A percentile compares a stretch with the other conserved stretches of the same genome.
phyloP scores from a whole-genome alignment of 805 yeast genomes.

The Candida sakaeoensis region DNA sequence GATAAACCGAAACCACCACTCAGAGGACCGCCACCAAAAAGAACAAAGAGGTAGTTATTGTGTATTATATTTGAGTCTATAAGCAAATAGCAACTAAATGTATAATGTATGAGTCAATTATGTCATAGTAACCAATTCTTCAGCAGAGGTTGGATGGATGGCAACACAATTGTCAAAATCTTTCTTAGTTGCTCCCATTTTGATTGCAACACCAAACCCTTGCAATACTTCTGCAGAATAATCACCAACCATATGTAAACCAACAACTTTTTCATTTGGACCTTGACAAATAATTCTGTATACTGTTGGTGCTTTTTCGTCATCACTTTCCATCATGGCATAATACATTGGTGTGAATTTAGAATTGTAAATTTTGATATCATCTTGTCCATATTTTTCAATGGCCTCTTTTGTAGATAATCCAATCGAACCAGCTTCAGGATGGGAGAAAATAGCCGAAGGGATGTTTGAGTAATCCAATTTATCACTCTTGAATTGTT shows the following conservation, averaged over 20 bases:
- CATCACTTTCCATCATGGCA: slow-evolving; percentile 64
- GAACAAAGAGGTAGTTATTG: slow-evolving; percentile 11
- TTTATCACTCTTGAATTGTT: slow-evolving; percentile 68
- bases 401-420: slow-evolving; percentile 75
- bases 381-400: slow-evolving; percentile 71
- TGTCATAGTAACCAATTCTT: slow-evolving; percentile 86
- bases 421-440: slow-evolving; percentile 95
- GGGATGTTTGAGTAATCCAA: slow-evolving; percentile 87
- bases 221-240: slow-evolving; percentile 88
- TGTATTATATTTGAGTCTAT: neutral
- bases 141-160: slow-evolving; percentile 98
- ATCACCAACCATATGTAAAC: slow-evolving; percentile 92
- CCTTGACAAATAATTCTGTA: slow-evolving; percentile 82
- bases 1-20: slow-evolving; percentile 71
- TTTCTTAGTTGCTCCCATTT: slow-evolving; percentile 98
- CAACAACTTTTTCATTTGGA: slow-evolving; percentile 87
- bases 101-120: slow-evolving; percentile 6
- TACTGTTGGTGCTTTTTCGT: slow-evolving; percentile 77
- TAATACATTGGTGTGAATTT: slow-evolving; percentile 90
- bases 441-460: slow-evolving; percentile 96
- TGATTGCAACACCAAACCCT: slow-evolving; percentile 97
- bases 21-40: slow-evolving; percentile 53
- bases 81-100: too few species aligned
- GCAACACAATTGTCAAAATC: slow-evolving; percentile 97
- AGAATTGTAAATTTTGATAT: slow-evolving; percentile 78